Conservation (phyloP, 164 flowering plant genomes). For the Stephania japonica region DNA sequence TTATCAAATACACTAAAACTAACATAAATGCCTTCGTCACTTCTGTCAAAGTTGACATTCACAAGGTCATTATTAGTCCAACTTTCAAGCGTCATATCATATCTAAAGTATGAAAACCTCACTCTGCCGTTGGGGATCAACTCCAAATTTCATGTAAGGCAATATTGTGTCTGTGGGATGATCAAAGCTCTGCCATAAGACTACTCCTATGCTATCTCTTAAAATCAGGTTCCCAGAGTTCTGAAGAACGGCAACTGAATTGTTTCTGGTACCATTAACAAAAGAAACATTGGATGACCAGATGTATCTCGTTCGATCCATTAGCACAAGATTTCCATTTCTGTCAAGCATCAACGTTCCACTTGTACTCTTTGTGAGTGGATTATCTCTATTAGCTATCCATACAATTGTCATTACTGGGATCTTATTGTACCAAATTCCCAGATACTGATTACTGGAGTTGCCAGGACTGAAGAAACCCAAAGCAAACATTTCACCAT, state of each 20-base stretch:
- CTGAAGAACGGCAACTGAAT: slow-evolving; percentile 6
- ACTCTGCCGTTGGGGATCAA: slow-evolving; percentile 25
- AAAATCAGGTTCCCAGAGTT: slow-evolving; percentile 35
- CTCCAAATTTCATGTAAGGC: slow-evolving; percentile 19
- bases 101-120: slow-evolving; percentile 3
- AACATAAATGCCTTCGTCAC: not conserved
- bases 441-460: no score
- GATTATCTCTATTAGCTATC: slow-evolving; percentile 15
- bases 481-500: no score
- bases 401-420: not conserved
- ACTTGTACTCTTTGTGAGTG: no score
- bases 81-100: no score
- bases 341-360: slow-evolving; percentile 12
- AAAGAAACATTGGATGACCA: not conserved
- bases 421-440: slow-evolving; percentile 10
- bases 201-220: not conserved
- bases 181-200: not conserved
- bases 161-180: slow-evolving; percentile 12
- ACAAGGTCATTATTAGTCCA: not conserved
- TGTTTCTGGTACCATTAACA: not conserved
- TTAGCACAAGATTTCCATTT: slow-evolving; percentile 1
- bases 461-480: no score
- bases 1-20: not conserved
- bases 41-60: not conserved
- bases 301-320: not conserved